phyloP scores from a whole-genome alignment of 2,329 filamentous ascomycete species.

The Drechslera avenae region DNA sequence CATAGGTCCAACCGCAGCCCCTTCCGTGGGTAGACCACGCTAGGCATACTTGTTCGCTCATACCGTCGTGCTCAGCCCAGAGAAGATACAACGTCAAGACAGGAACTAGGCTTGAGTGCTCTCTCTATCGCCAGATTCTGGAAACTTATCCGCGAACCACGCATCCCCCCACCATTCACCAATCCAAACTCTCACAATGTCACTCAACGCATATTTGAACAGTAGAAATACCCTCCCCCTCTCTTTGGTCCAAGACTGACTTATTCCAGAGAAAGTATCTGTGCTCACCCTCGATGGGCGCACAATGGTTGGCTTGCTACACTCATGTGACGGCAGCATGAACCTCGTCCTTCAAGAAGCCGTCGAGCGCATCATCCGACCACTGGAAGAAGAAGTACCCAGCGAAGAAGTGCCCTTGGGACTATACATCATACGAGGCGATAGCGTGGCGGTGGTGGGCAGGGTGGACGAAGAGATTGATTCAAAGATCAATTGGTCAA shows the following conservation, averaged over 20 bases:
- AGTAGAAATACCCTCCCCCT: conserved; percentile 33
- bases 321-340: conserved; percentile 87
- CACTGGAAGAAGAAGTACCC: conserved; percentile 79
- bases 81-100: neutral
- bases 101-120: too few species aligned
- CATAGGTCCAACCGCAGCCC: too few species aligned
- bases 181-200: conserved; percentile 37
- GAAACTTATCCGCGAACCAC: too few species aligned
- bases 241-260: conserved; percentile 11
- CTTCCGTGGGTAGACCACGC: too few species aligned
- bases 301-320: conserved; percentile 74
- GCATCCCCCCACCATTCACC: neutral
- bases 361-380: conserved; percentile 87
- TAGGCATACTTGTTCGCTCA: too few species aligned
- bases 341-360: conserved; percentile 87
- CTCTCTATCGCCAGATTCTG: neutral
- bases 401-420: conserved; percentile 83
- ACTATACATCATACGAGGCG: conserved; percentile 88
- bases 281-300: conserved; percentile 92
- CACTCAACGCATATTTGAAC: conserved; percentile 52
- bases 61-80: neutral
- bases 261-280: conserved; percentile 76
- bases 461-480: conserved; percentile 90
- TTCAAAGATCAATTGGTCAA: conserved; percentile 86
- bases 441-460: conserved; percentile 91